Evolutionary conservation across 1,284 basidiomycete genomes (phyloP).

Genomic region (Ceratobasidium sp.): DNA sequence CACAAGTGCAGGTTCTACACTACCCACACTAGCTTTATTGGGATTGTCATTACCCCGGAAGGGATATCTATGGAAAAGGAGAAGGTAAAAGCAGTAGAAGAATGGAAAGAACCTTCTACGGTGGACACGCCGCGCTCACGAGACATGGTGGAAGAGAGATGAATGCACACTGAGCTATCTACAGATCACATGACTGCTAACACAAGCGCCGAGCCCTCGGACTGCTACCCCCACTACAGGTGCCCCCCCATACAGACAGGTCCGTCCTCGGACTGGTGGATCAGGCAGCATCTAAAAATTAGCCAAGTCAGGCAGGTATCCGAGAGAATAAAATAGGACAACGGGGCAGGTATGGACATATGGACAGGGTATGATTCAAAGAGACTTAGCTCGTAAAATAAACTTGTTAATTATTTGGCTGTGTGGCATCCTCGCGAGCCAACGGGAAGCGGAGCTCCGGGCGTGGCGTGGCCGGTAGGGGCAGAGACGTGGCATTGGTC

Average conservation of each 20-base stretch:
- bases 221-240: constrained; percentile 10
- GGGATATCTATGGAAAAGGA: too few species aligned
- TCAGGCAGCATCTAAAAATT: not conserved
- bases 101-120: too few species aligned
- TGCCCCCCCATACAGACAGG: constrained; percentile 25
- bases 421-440: not conserved
- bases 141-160: too few species aligned
- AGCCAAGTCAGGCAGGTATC: not conserved
- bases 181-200: too few species aligned
- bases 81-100: too few species aligned
- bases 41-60: too few species aligned
- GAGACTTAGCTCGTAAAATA: not conserved
- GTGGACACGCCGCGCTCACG: too few species aligned
- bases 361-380: not conserved
- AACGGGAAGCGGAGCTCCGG: constrained; percentile 2
- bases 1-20: too few species aligned
- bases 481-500: too few species aligned
- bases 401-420: constrained; percentile 9
- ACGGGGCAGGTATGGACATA: not conserved
- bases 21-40: too few species aligned
- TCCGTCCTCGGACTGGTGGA: constrained; percentile 18
- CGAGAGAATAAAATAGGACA: not conserved
- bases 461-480: not conserved
- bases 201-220: too few species aligned
- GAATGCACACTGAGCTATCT: too few species aligned